phyloP scores from a whole-genome alignment of 306 rosid genomes.

The Sphenostylis stenocarpa region DNA sequence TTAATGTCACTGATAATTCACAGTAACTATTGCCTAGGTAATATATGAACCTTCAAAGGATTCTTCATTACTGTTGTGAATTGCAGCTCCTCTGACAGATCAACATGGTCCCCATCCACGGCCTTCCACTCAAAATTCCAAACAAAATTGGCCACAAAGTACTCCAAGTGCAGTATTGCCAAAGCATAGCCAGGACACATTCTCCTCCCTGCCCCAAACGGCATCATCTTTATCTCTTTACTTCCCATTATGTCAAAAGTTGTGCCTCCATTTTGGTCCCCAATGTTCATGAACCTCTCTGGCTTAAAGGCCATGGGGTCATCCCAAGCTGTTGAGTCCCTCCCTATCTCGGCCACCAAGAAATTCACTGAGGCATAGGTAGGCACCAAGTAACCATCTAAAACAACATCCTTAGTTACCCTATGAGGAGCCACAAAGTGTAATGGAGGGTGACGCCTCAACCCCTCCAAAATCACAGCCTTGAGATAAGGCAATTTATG shows the following conservation, averaged over 20 bases:
- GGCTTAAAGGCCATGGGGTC: conserved; percentile 47
- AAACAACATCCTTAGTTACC: conserved; percentile 40
- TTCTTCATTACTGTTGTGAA: conserved; percentile 45
- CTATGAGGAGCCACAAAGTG: conserved; percentile 47
- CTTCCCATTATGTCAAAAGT: conserved; percentile 42
- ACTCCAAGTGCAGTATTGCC: conserved; percentile 41
- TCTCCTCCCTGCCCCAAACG: conserved; percentile 54
- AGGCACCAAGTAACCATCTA: conserved; percentile 44
- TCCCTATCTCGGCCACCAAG: conserved; percentile 47
- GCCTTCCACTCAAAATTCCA: conserved; percentile 43
- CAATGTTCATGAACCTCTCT: conserved; percentile 40
- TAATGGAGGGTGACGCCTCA: conserved; percentile 48
- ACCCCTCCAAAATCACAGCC: conserved; percentile 44
- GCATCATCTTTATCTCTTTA: conserved; percentile 46
- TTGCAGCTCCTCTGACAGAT: conserved; percentile 35
- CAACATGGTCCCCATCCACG: conserved; percentile 21
- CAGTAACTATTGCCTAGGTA: conserved; percentile 28
- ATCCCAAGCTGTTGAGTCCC: conserved; percentile 47
- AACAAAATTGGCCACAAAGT: conserved; percentile 43
- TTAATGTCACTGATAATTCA: background rate
- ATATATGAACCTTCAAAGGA: conserved; percentile 34
- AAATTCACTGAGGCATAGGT: conserved; percentile 40
- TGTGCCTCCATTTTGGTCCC: background rate
- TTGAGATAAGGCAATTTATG: conserved; percentile 41
- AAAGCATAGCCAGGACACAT: conserved; percentile 47